phyloP scores from a whole-genome alignment of 2,329 filamentous ascomycete species.

The Xylaria sp. region DNA sequence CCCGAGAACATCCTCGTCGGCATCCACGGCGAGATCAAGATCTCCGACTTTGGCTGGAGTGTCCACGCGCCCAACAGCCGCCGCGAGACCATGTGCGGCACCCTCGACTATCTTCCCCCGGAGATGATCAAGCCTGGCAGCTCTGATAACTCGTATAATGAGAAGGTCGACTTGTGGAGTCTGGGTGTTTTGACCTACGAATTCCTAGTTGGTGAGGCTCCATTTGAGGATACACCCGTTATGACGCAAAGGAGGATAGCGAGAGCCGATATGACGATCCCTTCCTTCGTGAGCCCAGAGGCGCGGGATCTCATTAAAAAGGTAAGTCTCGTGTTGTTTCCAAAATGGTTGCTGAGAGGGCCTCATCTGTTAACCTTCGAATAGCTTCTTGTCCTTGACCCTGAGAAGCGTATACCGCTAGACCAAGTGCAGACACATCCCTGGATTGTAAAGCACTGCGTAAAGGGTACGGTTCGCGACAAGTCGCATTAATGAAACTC shows the following conservation, averaged over 20 bases:
- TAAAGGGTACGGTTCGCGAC: conserved; percentile 69
- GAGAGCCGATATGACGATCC: conserved; percentile 90
- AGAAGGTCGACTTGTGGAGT: conserved; percentile 97
- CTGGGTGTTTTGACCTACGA: conserved; percentile 95
- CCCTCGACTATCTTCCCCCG: conserved; percentile 94
- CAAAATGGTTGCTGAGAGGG: neutral
- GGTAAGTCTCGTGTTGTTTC: conserved; percentile 61
- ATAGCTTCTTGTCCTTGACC: conserved; percentile 88
- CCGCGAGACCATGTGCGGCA: conserved; percentile 95
- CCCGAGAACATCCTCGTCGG: conserved; percentile 96
- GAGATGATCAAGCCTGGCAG: conserved; percentile 92
- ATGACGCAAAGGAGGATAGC: conserved; percentile 95
- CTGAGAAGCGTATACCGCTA: conserved; percentile 89
- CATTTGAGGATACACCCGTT: conserved; percentile 93
- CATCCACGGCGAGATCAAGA: conserved; percentile 97
- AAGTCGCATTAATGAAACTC: conserved; percentile 48
- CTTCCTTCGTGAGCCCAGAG: conserved; percentile 88
- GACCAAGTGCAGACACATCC: conserved; percentile 90
- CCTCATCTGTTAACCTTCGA: conserved; percentile 22
- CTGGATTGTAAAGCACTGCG: conserved; percentile 97
- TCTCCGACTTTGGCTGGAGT: conserved; percentile 98
- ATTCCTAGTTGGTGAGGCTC: conserved; percentile 94
- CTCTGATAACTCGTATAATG: conserved; percentile 88
- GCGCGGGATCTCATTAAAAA: conserved; percentile 92
- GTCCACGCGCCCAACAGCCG: conserved; percentile 96